Percentiles rank a stretch among this genome's conserved stretches.
These are phyloP conservation scores for Echinochloa phyllopogon DNA, from an alignment of 176 grass and related monocot genomes.

Conservation along the genomic window DNA sequence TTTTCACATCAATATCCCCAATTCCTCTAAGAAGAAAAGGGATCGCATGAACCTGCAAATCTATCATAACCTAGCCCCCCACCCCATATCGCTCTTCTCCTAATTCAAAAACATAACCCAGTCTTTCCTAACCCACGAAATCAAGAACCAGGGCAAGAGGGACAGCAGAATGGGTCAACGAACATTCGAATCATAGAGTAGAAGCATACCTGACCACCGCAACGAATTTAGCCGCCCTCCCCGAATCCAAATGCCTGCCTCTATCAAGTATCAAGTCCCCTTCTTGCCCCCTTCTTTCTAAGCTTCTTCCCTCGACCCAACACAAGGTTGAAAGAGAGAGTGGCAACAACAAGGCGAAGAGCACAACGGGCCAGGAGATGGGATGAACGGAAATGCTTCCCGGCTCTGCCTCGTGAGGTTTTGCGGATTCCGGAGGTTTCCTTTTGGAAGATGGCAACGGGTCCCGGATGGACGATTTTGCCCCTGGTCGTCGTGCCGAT, in stretches of 20 bases:
- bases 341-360: slow-evolving; percentile 5
- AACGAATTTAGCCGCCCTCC: background rate
- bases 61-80: background rate
- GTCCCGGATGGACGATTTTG: background rate
- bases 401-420: slow-evolving; percentile 5
- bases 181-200: background rate
- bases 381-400: background rate
- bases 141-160: background rate
- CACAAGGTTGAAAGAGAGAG: slow-evolving; percentile 8
- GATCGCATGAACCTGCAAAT: background rate
- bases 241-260: slow-evolving; percentile 15
- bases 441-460: slow-evolving; percentile 33
- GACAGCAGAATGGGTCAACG: background rate
- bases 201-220: slow-evolving; percentile 15
- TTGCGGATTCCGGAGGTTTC: slow-evolving; percentile 1
- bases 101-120: background rate
- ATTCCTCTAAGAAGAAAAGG: background rate
- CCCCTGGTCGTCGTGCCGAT: background rate
- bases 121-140: background rate
- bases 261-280: background rate
- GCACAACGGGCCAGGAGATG: slow-evolving; percentile 1
- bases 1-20: slow-evolving; percentile 10
- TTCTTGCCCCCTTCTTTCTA: background rate
- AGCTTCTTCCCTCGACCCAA: background rate
- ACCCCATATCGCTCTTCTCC: background rate